Evolutionary conservation across 2,329 filamentous ascomycete species (phyloP).

Genomic region (Colletotrichum godetiae): DNA sequence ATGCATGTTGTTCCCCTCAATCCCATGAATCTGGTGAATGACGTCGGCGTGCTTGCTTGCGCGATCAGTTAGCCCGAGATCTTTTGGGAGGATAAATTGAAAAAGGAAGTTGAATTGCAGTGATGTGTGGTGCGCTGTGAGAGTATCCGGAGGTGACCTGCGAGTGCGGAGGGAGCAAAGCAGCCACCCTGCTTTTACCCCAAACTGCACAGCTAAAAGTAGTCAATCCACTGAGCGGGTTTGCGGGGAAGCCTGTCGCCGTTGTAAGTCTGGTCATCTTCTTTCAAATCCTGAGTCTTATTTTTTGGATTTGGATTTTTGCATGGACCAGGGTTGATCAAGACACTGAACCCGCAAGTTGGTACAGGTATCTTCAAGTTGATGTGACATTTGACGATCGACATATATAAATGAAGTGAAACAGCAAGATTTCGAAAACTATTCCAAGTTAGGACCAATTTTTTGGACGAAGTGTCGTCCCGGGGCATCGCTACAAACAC

Average conservation of each 20-base stretch:
- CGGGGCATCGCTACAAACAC: no score
- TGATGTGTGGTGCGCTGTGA: background rate
- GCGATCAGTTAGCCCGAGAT: slow-evolving; percentile 15
- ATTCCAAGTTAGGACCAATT: no score
- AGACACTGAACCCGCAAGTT: no score
- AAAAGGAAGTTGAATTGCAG: background rate
- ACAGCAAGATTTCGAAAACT: no score
- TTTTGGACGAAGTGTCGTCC: no score
- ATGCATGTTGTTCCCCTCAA: background rate
- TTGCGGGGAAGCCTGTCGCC: background rate
- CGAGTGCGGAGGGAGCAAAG: background rate
- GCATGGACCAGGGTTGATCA: background rate
- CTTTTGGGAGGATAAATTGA: background rate
- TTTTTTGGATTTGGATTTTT: background rate
- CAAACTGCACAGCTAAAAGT: background rate
- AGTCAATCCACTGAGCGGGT: no score
- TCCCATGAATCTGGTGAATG: background rate
- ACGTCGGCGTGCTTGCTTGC: background rate
- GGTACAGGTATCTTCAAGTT: background rate
- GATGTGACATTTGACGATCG: no score
- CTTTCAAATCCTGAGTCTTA: background rate
- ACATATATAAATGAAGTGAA: no score
- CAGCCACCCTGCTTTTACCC: background rate
- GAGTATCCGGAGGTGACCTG: background rate
- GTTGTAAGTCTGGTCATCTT: background rate